Conservation (phyloP, 805 yeast species). For the Ogataea naganishii region DNA sequence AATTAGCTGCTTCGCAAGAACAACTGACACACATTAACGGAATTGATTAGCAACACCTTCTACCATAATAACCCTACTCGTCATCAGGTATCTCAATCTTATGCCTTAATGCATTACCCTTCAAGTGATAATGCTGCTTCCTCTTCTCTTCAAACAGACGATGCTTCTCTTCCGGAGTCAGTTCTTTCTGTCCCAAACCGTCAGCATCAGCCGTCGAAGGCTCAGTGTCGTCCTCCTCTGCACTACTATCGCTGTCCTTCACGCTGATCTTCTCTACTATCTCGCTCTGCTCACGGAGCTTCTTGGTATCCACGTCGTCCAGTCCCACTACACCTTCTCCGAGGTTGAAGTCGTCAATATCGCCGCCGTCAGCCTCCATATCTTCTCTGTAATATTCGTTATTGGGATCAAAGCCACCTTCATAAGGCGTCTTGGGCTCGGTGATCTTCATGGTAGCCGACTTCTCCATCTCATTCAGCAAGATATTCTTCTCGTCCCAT, state of each 20-base stretch:
- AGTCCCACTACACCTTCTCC: conserved; percentile 37
- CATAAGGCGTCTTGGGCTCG: conserved; percentile 94
- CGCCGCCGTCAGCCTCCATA: conserved; percentile 41
- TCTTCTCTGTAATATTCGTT: conserved; percentile 74
- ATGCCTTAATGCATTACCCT: conserved; percentile 38
- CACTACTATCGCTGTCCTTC: conserved; percentile 10
- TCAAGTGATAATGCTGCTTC: conserved; percentile 67
- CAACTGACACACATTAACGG: neutral
- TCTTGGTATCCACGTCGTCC: conserved; percentile 17
- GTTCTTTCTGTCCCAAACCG: conserved; percentile 28
- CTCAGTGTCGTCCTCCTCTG: conserved; percentile 21
- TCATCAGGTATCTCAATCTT: conserved; percentile 27
- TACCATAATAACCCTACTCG: conserved; percentile 19
- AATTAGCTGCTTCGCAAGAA: too few relatives aligned
- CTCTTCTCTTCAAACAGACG: conserved; percentile 67
- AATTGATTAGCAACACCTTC: conserved; percentile 1
- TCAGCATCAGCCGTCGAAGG: conserved; percentile 26
- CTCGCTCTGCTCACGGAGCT: conserved; percentile 21
- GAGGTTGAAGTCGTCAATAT: conserved; percentile 32
- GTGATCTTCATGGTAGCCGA: conserved; percentile 74
- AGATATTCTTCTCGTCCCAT: conserved; percentile 82
- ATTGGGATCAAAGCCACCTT: conserved; percentile 77
- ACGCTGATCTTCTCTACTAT: conserved; percentile 17
- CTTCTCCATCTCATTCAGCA: conserved; percentile 65
- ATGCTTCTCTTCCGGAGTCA: conserved; percentile 53